Evolutionary conservation across 768 basidiomycete genomes (phyloP).

Genomic region (Mrakia hoshinonis): DNA sequence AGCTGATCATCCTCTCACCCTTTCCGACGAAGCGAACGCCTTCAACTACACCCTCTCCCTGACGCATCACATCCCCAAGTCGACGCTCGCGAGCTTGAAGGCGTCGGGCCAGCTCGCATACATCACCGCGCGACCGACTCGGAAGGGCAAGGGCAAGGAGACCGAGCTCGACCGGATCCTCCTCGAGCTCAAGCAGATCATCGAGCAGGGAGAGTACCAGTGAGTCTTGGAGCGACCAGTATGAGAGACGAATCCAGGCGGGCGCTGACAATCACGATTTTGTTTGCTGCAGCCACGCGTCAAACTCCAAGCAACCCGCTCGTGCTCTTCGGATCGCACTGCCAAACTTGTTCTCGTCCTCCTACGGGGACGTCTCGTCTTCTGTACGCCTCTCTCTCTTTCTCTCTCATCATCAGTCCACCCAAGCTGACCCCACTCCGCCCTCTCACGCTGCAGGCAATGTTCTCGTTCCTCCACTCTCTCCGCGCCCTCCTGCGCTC

Average conservation of each 20-base stretch:
- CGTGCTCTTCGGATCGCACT: slow-evolving; percentile 27
- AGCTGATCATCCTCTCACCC: no score
- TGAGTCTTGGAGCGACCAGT: neutral
- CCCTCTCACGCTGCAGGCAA: slow-evolving; percentile 35
- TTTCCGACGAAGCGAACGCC: slow-evolving; percentile 7
- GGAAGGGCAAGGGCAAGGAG: slow-evolving; percentile 11
- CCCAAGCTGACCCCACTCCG: neutral
- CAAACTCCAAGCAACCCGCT: slow-evolving; percentile 20
- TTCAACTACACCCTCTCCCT: slow-evolving; percentile 27
- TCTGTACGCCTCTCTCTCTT: neutral
- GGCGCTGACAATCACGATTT: neutral
- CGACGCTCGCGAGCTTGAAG: slow-evolving; percentile 4
- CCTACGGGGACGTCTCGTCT: slow-evolving; percentile 17
- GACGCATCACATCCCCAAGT: slow-evolving; percentile 20
- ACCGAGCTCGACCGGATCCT: slow-evolving; percentile 8
- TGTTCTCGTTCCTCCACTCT: slow-evolving; percentile 62
- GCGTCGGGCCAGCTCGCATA: slow-evolving; percentile 15
- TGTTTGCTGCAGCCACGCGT: slow-evolving; percentile 11
- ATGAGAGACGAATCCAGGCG: neutral
- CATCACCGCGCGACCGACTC: neutral
- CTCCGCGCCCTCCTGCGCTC: slow-evolving; percentile 56
- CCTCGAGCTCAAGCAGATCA: slow-evolving; percentile 18
- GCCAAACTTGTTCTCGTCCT: slow-evolving; percentile 24
- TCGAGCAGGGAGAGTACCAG: slow-evolving; percentile 22
- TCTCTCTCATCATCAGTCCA: neutral